Percentiles rank a stretch among this genome's conserved stretches.
Evolutionary conservation across 345 rosid species (phyloP).

Genomic region (Turnera subulata): DNA sequence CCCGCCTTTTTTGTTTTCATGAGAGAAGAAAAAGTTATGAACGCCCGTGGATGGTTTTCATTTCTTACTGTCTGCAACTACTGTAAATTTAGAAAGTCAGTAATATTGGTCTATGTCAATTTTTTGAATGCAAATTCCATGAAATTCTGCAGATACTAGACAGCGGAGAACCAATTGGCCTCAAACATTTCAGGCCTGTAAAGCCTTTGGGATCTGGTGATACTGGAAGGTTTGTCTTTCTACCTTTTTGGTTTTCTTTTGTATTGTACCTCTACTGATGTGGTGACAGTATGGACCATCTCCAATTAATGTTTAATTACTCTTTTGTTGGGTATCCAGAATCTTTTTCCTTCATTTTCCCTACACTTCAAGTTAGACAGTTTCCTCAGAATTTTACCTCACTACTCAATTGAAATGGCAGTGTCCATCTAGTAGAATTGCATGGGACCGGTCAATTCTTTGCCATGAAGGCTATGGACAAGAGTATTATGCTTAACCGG

Average conservation of each 20-base stretch:
- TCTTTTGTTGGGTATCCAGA: not conserved
- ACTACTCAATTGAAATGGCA: slow-evolving; percentile 26
- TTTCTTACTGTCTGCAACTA: no score
- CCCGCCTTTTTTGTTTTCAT: no score
- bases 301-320: not conserved
- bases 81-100: no score
- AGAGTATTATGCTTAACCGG: slow-evolving; percentile 80
- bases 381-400: not conserved
- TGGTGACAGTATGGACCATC: no score
- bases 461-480: slow-evolving; percentile 99
- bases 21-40: no score
- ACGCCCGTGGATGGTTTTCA: no score
- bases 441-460: slow-evolving; percentile 60
- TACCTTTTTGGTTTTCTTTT: not conserved
- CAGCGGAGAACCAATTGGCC: slow-evolving; percentile 63
- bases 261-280: not conserved
- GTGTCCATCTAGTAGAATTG: slow-evolving; percentile 91
- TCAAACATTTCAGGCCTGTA: slow-evolving; percentile 76
- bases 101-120: no score
- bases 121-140: not conserved
- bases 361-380: not conserved
- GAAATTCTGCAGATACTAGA: slow-evolving; percentile 44
- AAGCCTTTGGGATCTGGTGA: slow-evolving; percentile 96
- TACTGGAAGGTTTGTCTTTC: slow-evolving; percentile 76
- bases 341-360: not conserved